Conservation (phyloP, 2,329 filamentous ascomycete species). For the Fusarium scirpi region DNA sequence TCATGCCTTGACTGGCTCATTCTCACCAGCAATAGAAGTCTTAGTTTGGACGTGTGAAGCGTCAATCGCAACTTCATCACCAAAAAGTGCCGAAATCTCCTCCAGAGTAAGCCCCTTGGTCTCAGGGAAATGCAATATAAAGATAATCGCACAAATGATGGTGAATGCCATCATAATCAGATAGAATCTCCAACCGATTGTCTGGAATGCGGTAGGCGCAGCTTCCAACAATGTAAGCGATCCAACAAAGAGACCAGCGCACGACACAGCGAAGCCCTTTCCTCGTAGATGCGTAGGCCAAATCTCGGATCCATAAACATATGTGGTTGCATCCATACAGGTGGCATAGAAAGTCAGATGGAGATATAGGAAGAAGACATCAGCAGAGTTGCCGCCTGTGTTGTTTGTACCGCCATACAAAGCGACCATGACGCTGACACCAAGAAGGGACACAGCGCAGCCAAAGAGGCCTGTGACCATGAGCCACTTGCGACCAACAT, state of each 20-base stretch:
- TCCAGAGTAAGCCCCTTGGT: not conserved
- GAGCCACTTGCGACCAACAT: not conserved
- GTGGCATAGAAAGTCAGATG: slow-evolving; percentile 4
- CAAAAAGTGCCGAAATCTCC: not conserved
- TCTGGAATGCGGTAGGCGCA: not conserved
- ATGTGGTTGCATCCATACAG: slow-evolving; percentile 5
- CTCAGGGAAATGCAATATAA: not conserved
- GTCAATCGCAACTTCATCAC: not conserved
- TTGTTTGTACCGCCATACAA: not conserved
- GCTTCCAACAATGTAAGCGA: not conserved
- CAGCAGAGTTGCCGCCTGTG: not conserved
- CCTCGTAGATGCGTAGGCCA: not conserved
- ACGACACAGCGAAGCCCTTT: not conserved
- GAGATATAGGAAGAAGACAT: not conserved
- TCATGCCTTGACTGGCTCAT: not conserved
- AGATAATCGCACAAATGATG: slow-evolving; percentile 1
- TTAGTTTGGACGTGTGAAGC: not conserved
- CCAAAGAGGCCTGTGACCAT: not conserved
- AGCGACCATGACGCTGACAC: not conserved
- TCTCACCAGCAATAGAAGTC: not conserved
- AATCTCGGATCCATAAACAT: not conserved
- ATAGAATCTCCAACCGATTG: not conserved
- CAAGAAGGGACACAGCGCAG: not conserved
- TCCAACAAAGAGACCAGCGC: not conserved
- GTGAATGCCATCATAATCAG: not conserved